Base-by-base conservation (phyloP, 2,329 filamentous ascomycete species). In the Geosmithia putterillii region DNA sequence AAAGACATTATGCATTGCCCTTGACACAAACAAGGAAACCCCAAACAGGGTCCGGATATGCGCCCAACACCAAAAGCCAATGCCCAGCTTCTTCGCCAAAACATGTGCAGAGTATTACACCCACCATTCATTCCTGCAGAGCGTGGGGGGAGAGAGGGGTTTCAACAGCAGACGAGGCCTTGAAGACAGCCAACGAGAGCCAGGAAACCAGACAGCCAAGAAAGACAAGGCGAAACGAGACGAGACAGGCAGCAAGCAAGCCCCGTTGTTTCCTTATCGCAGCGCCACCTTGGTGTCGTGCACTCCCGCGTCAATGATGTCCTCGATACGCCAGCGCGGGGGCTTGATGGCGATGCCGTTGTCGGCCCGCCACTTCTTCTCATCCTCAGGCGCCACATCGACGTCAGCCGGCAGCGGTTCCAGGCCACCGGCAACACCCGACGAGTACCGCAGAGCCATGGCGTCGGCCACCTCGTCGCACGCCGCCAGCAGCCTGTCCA, bases 381-480 rank as follows among this genome's bases (percentile, higher is more conserved):
- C 85, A 59, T 82, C 79, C 57, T 90, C 79, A 9, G 79, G 72
- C 0, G 76, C 74, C 35, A 86, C 71, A 15, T 79, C 74, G 36
- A 86, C 70, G 15, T 79, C 83, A 32, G 85, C 82, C 3, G 81
- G 80, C 3, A 90, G 71, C 8, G 85, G 81, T 41, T 86, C 76
- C 34, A 85, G 78, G 45, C 92, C 92, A 50, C 92, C 92, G 12
- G 92, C 90, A 54, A 95, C 79, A 51, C 92, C 92, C 14, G 86
- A 94, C n/a, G 88, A 94, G 66, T 94, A 95, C 68, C 95, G 96
- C 58, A 98, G 74, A 64, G 96, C 89, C 44, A 98, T 69, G 19
- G 94, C 76, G 51, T 95, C 86, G 45, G 90, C 89, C 45, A 95
- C 80, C 62, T 96, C 86, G 57, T 96, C 87, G 56, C 90, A 96